Percentiles rank a stretch among this genome's conserved stretches.
These are phyloP conservation scores for Trichoderma atrobrunneum DNA, from an alignment of 2,329 filamentous ascomycete genomes.

Conservation along the genomic window DNA sequence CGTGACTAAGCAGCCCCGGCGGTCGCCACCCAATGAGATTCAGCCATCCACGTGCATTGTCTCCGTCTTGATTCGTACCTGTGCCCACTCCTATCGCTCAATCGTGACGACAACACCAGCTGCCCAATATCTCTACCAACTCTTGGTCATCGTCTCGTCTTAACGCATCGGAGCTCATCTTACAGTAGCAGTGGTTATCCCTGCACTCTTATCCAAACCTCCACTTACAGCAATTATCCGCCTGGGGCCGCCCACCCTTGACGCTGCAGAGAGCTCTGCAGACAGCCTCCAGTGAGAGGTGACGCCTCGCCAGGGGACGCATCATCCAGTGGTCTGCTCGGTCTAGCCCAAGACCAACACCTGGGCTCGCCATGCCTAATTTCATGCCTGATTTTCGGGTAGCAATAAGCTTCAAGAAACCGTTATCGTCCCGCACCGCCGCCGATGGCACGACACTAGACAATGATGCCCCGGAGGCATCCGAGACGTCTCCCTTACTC, in stretches of 20 bases:
- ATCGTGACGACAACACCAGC: conserved; percentile 17
- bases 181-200: background rate
- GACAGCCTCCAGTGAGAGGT: background rate
- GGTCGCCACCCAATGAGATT: background rate
- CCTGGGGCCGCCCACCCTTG: background rate
- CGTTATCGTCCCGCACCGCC: background rate
- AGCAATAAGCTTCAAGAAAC: background rate
- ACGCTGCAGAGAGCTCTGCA: background rate
- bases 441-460: background rate
- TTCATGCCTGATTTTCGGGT: conserved; percentile 15
- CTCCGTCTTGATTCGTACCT: background rate
- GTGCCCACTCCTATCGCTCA: background rate
- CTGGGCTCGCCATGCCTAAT: conserved; percentile 12
- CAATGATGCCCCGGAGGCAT: background rate
- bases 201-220: background rate
- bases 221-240: background rate
- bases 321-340: background rate
- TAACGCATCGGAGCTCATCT: background rate
- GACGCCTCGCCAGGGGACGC: conserved; percentile 10
- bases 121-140: background rate
- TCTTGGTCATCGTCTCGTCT: background rate
- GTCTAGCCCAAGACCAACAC: background rate
- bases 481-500: conserved; percentile 46
- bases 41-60: background rate
- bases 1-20: background rate